A percentile compares a stretch with the other conserved stretches of the same genome.
These are phyloP conservation scores for Diaporthe aspalathi DNA, from an alignment of 2,329 filamentous ascomycete genomes.

Conservation along the genomic window DNA sequence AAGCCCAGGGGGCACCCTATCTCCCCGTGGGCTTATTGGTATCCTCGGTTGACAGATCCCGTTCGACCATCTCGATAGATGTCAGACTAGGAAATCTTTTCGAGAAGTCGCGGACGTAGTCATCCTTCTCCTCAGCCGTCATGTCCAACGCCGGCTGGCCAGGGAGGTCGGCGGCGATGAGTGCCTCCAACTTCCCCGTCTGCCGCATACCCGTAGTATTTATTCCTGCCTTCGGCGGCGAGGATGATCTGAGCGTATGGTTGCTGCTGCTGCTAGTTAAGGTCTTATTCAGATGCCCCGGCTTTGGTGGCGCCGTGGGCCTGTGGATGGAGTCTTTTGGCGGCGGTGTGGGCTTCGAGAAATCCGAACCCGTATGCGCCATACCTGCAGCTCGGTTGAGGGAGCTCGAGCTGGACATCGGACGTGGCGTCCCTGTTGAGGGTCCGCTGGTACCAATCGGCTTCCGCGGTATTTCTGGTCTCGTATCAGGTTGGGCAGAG, in stretches of 20 bases:
- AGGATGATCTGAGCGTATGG: conserved; percentile 48
- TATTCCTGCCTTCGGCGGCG: conserved; percentile 57
- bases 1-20: conserved; percentile 36
- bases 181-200: conserved; percentile 48
- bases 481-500: conserved; percentile 51
- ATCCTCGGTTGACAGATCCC: conserved; percentile 61
- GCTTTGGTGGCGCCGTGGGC: conserved; percentile 71
- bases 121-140: conserved; percentile 69
- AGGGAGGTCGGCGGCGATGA: conserved; percentile 59
- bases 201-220: conserved; percentile 44
- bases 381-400: conserved; percentile 41
- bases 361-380: conserved; percentile 16
- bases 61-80: conserved; percentile 89
- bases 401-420: conserved; percentile 34
- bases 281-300: conserved; percentile 68
- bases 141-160: conserved; percentile 65
- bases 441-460: conserved; percentile 52
- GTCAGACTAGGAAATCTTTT: conserved; percentile 88
- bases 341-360: conserved; percentile 46
- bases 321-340: conserved; percentile 46
- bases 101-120: conserved; percentile 78
- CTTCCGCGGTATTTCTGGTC: conserved; percentile 64
- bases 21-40: conserved; percentile 40
- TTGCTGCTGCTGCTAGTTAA: conserved; percentile 49
- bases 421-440: conserved; percentile 44